Percentiles rank a stretch among this genome's conserved stretches.
Evolutionary conservation across 345 rosid species (phyloP).

Genomic region (Eucalyptus grandis): DNA sequence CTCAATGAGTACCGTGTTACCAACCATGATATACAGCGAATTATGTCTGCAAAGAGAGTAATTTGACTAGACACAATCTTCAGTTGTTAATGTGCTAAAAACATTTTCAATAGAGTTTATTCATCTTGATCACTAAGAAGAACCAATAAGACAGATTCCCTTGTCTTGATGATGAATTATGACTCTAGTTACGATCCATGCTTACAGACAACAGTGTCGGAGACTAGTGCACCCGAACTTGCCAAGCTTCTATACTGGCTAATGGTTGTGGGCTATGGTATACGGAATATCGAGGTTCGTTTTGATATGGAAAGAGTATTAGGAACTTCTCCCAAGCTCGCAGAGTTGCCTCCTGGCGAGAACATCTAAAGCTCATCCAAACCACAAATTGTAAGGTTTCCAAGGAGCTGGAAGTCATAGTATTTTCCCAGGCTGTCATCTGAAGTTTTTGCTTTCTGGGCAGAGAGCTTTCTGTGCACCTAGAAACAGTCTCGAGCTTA

Average conservation of each 20-base stretch:
- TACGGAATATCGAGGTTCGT: conserved; percentile 94
- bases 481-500: background rate
- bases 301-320: conserved; percentile 94
- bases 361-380: conserved; percentile 14
- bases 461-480: background rate
- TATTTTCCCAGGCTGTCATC: background rate
- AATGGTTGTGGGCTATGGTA: conserved; percentile 94
- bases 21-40: background rate
- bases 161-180: background rate
- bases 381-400: background rate
- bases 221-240: conserved; percentile 82
- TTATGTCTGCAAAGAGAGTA: background rate
- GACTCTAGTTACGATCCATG: background rate
- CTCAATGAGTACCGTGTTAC: background rate
- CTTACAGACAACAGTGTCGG: conserved; percentile 56
- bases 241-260: conserved; percentile 85
- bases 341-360: conserved; percentile 90
- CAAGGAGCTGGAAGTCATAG: background rate
- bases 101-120: background rate
- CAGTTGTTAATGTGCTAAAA: background rate
- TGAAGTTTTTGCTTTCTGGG: background rate
- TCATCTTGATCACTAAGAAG: background rate
- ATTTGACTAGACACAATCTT: background rate
- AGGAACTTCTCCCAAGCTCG: conserved; percentile 63
- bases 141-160: background rate